These are phyloP conservation scores for Camelina neglecta DNA, from an alignment of 345 rosid species.

Conservation along the genomic window DNA sequence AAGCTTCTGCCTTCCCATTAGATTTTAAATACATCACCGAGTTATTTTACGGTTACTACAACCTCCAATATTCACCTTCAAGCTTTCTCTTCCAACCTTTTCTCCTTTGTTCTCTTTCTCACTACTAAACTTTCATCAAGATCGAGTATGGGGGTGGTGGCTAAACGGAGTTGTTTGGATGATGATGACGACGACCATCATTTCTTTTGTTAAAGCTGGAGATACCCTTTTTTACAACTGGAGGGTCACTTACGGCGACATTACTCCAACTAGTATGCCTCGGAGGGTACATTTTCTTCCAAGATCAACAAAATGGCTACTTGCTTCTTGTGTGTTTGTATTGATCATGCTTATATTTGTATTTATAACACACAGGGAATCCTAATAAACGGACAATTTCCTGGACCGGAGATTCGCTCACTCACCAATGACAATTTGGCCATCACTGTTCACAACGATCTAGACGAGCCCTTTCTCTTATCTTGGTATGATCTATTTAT, in stretches of 20 bases:
- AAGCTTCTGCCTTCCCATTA: not conserved
- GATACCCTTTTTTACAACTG: constrained; percentile 69
- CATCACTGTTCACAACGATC: constrained; percentile 77
- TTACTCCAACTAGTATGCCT: constrained; percentile 59
- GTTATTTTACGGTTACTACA: constrained; percentile 3
- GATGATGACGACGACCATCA: constrained; percentile 9
- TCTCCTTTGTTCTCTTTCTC: not conserved
- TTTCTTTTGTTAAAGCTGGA: constrained; percentile 48
- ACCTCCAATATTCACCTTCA: not conserved
- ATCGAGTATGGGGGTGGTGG: constrained; percentile 31
- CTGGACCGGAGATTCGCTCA: constrained; percentile 80
- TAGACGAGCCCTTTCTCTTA: constrained; percentile 81
- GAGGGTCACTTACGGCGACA: constrained; percentile 71
- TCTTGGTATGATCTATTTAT: constrained; percentile 55
- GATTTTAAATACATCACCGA: constrained; percentile 34
- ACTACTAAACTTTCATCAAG: not conserved
- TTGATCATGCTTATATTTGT: not conserved
- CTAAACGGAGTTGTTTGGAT: constrained; percentile 22
- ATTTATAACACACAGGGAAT: constrained; percentile 63
- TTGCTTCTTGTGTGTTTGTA: constrained; percentile 11
- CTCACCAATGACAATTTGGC: constrained; percentile 84
- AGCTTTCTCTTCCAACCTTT: not conserved
- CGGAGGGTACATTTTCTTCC: constrained; percentile 46
- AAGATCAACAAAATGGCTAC: not conserved
- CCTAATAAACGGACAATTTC: constrained; percentile 87